phyloP scores from a whole-genome alignment of 768 basidiomycete species.

The Auricularia sp. region DNA sequence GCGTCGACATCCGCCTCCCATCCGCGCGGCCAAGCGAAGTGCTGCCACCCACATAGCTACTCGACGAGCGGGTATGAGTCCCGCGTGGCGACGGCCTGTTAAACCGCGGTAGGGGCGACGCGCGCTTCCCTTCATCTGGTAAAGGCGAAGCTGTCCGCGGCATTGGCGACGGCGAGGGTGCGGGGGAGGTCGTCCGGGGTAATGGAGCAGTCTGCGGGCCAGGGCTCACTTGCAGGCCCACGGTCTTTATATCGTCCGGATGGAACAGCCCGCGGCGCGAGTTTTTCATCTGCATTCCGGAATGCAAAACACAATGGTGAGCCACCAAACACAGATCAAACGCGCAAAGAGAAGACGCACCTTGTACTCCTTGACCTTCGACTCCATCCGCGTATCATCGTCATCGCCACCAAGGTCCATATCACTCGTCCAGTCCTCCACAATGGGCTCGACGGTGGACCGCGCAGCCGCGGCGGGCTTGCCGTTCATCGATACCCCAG shows the following conservation, averaged over 20 bases:
- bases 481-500: slow-evolving; percentile 17
- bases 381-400: slow-evolving; percentile 47
- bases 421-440: slow-evolving; percentile 58
- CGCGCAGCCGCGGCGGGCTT: slow-evolving; percentile 45
- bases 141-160: too few relatives aligned
- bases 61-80: slow-evolving; percentile 52
- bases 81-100: slow-evolving; percentile 9
- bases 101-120: not conserved
- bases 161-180: not conserved
- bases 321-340: too few relatives aligned
- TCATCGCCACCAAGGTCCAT: slow-evolving; percentile 36
- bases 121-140: not conserved
- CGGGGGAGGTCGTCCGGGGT: slow-evolving; percentile 20
- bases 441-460: slow-evolving; percentile 52
- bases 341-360: slow-evolving; percentile 25
- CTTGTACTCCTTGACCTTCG: slow-evolving; percentile 80
- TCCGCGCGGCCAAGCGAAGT: slow-evolving; percentile 18
- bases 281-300: slow-evolving; percentile 48
- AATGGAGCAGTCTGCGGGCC: slow-evolving; percentile 63
- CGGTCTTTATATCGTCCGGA: slow-evolving; percentile 79
- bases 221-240: slow-evolving; percentile 40
- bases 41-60: slow-evolving; percentile 28
- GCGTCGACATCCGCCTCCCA: slow-evolving; percentile 17
- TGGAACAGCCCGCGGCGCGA: slow-evolving; percentile 75
- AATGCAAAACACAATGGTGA: not conserved